Evolutionary conservation across 1,139 yeast species (phyloP).

Genomic region (Geotrichum siamense): DNA sequence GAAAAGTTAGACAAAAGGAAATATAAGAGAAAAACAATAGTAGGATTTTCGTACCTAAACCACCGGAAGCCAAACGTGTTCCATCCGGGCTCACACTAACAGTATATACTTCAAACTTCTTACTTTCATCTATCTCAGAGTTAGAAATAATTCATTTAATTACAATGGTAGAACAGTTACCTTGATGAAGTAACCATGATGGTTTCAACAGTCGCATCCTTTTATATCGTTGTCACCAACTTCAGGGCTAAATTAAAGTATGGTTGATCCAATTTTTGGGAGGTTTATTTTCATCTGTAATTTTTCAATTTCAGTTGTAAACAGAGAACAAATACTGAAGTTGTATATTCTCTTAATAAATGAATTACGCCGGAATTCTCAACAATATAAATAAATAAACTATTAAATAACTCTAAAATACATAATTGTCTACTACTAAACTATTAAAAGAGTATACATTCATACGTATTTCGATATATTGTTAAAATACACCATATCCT

Average conservation of each 20-base stretch:
- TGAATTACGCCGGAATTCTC: no score
- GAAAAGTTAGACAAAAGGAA: not conserved
- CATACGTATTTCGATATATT: no score
- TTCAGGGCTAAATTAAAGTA: not conserved
- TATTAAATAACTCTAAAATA: no score
- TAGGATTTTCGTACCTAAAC: constrained; percentile 39
- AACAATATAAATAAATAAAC: no score
- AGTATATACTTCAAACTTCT: constrained; percentile 78
- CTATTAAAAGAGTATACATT: no score
- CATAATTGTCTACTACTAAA: no score
- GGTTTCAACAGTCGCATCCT: constrained; percentile 16
- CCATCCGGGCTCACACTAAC: constrained; percentile 79
- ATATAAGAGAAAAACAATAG: not conserved
- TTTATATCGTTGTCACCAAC: not conserved
- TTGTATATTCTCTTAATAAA: no score
- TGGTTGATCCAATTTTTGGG: constrained; percentile 7
- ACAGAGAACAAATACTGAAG: constrained; percentile 1
- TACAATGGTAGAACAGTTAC: not conserved
- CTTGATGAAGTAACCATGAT: constrained; percentile 16
- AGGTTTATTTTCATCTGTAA: not conserved
- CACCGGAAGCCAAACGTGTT: constrained; percentile 87
- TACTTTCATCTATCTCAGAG: constrained; percentile 54
- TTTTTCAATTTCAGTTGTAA: no score
- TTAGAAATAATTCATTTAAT: not conserved
- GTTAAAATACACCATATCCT: no score